Evolutionary conservation across 2,329 filamentous ascomycete species (phyloP).

Genomic region (Bipolaris cookei): DNA sequence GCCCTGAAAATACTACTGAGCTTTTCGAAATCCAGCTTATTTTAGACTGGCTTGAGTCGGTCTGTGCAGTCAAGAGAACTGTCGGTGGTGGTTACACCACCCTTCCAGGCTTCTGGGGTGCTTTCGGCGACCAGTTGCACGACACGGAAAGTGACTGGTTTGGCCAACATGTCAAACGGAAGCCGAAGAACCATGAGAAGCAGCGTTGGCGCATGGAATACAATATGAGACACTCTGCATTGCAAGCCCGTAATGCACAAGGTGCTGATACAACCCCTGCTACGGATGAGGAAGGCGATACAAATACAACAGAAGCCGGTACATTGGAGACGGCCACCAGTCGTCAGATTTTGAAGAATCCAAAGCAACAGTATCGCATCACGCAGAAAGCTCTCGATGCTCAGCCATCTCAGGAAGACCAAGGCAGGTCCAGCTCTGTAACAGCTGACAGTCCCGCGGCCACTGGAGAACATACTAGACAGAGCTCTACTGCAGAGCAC

Average conservation of each 20-base stretch:
- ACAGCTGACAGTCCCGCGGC: not conserved
- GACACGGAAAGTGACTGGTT: constrained; percentile 41
- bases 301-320: not conserved
- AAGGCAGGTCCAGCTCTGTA: not conserved
- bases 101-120: constrained; percentile 39
- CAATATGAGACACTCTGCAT: constrained; percentile 25
- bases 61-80: constrained; percentile 32
- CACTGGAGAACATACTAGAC: not conserved
- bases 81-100: constrained; percentile 30
- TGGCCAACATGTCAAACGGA: constrained; percentile 39
- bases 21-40: constrained; percentile 45
- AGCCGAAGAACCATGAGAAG: constrained; percentile 26
- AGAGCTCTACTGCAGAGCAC: not conserved
- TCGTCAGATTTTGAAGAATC: constrained; percentile 25
- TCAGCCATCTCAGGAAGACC: not conserved
- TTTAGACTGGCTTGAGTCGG: constrained; percentile 37
- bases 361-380: constrained; percentile 31
- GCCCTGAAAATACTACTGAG: constrained; percentile 34
- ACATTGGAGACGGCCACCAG: constrained; percentile 4
- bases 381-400: constrained; percentile 17
- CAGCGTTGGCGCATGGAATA: constrained; percentile 34
- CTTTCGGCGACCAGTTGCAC: constrained; percentile 40
- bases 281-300: not conserved
- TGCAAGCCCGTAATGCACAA: constrained; percentile 11
- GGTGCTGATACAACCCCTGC: not conserved